Conservation (phyloP, 148 eudicot genomes). For the Chenopodium formosanum region DNA sequence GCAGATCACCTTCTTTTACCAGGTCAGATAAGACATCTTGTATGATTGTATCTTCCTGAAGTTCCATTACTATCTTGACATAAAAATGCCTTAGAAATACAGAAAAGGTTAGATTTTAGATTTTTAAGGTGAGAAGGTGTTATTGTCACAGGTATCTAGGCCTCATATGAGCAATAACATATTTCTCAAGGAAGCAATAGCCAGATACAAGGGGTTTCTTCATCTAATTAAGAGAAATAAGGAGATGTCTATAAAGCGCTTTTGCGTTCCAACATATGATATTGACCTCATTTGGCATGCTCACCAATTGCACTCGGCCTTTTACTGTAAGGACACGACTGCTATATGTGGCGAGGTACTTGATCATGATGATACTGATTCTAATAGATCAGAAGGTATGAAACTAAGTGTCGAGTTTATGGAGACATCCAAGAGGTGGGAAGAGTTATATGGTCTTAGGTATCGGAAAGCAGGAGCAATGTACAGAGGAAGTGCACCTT, state of each 20-base stretch:
- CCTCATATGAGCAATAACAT: conserved; percentile 48
- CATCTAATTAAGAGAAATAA: conserved; percentile 68
- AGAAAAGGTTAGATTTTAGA: too few relatives aligned
- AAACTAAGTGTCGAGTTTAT: conserved; percentile 63
- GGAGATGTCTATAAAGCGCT: conserved; percentile 48
- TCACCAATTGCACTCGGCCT: conserved; percentile 70
- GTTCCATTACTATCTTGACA: neutral
- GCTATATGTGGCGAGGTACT: conserved; percentile 58
- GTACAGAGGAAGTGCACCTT: conserved; percentile 62
- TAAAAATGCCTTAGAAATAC: neutral
- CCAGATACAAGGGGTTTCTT: conserved; percentile 88
- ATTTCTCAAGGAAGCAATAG: conserved; percentile 71
- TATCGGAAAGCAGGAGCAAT: conserved; percentile 94
- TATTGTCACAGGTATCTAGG: conserved; percentile 54
- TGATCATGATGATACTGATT: conserved; percentile 84
- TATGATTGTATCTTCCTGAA: neutral
- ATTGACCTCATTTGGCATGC: conserved; percentile 94
- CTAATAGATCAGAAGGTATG: conserved; percentile 74
- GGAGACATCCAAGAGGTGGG: conserved; percentile 67
- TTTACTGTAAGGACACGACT: conserved; percentile 64
- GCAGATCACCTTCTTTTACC: conserved; percentile 69
- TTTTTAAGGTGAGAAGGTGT: too few relatives aligned
- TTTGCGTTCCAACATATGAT: conserved; percentile 88
- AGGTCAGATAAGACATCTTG: conserved; percentile 37
- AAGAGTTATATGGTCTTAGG: conserved; percentile 61